Conservation (phyloP, 2,329 filamentous ascomycete species). For the Fusarium luffae region DNA sequence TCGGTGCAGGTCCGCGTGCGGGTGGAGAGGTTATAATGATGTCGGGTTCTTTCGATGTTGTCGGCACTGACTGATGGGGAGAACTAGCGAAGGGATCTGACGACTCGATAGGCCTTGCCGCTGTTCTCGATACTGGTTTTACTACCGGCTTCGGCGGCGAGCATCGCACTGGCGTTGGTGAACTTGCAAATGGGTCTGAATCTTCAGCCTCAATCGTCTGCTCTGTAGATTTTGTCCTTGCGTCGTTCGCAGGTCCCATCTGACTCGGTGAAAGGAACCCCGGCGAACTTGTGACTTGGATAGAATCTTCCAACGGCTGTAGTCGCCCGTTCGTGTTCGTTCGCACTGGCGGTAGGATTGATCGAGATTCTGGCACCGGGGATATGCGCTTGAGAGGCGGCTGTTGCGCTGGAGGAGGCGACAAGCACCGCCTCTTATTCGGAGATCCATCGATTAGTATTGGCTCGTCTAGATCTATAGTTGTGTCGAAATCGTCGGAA, state of each 20-base stretch:
- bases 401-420: constrained; percentile 29
- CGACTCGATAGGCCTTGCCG: constrained; percentile 19
- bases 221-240: neutral
- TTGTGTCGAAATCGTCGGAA: constrained; percentile 56
- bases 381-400: constrained; percentile 33
- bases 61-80: neutral
- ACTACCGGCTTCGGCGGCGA: neutral
- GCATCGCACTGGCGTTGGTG: constrained; percentile 36
- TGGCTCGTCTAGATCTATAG: constrained; percentile 51
- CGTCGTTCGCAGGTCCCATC: neutral
- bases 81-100: constrained; percentile 40
- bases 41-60: constrained; percentile 7
- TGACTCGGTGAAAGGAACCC: constrained; percentile 14
- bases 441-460: constrained; percentile 35
- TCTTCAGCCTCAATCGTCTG: constrained; percentile 13
- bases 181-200: constrained; percentile 52
- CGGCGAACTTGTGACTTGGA: constrained; percentile 54
- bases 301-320: constrained; percentile 39
- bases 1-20: neutral
- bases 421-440: constrained; percentile 48
- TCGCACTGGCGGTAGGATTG: constrained; percentile 15
- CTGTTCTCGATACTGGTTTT: neutral
- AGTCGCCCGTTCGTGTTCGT: constrained; percentile 7
- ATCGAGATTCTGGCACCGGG: constrained; percentile 9
- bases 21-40: constrained; percentile 11